phyloP scores from a whole-genome alignment of 163 green algal species.

The Volvox carteri region DNA sequence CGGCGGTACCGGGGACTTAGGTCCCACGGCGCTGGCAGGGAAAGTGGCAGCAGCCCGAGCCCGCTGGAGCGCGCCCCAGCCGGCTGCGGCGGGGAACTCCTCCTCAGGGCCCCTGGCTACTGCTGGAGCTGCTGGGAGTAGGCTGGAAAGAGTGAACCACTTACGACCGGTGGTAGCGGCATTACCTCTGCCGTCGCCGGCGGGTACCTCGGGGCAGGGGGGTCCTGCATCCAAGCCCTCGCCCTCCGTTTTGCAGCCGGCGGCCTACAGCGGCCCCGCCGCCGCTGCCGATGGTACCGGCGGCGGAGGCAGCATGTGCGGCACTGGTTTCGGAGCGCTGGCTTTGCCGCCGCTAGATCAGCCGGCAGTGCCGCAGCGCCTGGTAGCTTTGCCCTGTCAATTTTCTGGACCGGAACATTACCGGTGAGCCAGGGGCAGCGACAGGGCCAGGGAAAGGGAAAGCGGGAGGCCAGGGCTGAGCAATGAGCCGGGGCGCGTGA shows the following conservation, averaged over 20 bases:
- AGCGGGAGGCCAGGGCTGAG: too few relatives aligned
- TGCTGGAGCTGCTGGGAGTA: too few relatives aligned
- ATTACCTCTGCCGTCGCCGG: neutral
- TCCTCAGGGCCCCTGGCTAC: neutral
- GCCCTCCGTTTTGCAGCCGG: too few relatives aligned
- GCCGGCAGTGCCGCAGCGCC: conserved; percentile 6
- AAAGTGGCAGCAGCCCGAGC: conserved; percentile 1
- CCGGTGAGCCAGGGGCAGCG: conserved; percentile 4
- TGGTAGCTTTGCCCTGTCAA: conserved; percentile 53
- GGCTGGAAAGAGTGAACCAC: too few relatives aligned
- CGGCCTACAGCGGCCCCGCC: neutral
- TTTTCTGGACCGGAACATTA: conserved; percentile 51
- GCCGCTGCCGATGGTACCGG: neutral
- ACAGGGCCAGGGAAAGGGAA: too few relatives aligned
- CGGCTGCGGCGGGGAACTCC: neutral
- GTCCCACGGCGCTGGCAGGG: neutral
- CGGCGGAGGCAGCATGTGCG: neutral
- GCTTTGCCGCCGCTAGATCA: conserved; percentile 9
- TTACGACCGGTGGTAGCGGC: neutral
- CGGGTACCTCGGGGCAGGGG: neutral
- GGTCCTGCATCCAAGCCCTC: neutral
- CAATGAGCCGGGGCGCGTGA: too few relatives aligned
- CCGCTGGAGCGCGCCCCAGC: conserved; percentile 9
- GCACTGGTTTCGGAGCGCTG: conserved; percentile 15
- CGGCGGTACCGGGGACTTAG: too few relatives aligned